Percentiles rank a stretch among this genome's conserved stretches.
Conservation (phyloP, 345 rosid genomes). For the Physaria fendleri region DNA sequence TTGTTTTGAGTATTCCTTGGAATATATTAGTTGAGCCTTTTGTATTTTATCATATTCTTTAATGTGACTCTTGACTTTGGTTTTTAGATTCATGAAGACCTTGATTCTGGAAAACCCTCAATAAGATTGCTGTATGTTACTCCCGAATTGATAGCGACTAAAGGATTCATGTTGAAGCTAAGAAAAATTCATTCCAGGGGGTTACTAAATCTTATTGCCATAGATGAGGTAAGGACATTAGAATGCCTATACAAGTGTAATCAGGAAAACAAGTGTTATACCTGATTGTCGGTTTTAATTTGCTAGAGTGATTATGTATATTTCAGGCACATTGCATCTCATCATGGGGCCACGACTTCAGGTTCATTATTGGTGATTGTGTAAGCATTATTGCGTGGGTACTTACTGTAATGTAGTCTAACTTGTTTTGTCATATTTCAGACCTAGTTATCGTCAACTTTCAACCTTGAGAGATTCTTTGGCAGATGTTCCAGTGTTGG, state of each 20-base stretch:
- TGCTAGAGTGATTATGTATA: slow-evolving; percentile 17
- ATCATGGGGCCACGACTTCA: slow-evolving; percentile 98
- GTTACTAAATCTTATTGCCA: slow-evolving; percentile 79
- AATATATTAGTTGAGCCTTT: neutral
- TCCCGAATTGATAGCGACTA: slow-evolving; percentile 79
- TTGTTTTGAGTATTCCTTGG: neutral
- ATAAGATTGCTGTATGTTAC: slow-evolving; percentile 83
- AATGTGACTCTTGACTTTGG: slow-evolving; percentile 5
- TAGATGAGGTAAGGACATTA: slow-evolving; percentile 64
- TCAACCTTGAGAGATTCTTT: slow-evolving; percentile 67
- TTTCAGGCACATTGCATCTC: slow-evolving; percentile 97
- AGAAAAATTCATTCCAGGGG: slow-evolving; percentile 72
- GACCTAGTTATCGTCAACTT: slow-evolving; percentile 87
- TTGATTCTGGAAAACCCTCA: slow-evolving; percentile 81
- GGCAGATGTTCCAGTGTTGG: slow-evolving; percentile 79
- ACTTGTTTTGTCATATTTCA: slow-evolving; percentile 22
- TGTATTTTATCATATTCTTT: neutral
- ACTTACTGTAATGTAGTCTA: neutral
- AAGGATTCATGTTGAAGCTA: slow-evolving; percentile 82
- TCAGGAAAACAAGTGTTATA: neutral
- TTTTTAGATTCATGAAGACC: slow-evolving; percentile 80
- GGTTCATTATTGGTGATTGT: slow-evolving; percentile 42
- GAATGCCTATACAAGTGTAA: neutral
- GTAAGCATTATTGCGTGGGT: neutral
- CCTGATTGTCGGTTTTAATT: neutral